A percentile compares a stretch with the other conserved stretches of the same genome.
Conservation (phyloP, 495 filamentous ascomycete genomes). For the Copromyces sp. region DNA sequence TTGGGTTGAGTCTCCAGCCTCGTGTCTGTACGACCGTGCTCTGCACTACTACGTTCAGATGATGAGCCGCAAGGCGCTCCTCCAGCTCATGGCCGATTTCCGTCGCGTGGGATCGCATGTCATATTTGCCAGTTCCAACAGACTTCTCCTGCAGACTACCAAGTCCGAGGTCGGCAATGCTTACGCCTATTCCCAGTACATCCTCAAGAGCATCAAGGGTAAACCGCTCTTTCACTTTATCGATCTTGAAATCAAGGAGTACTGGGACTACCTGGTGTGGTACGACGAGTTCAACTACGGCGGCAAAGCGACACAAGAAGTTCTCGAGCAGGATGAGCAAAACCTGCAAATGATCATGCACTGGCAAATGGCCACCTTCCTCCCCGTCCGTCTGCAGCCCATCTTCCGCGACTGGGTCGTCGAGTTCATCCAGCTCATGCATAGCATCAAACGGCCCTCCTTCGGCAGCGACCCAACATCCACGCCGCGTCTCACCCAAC, state of each 20-base stretch:
- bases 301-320: slow-evolving; percentile 78
- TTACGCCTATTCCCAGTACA: slow-evolving; percentile 93
- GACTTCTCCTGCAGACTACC: slow-evolving; percentile 87
- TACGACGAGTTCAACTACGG: slow-evolving; percentile 99
- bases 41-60: slow-evolving; percentile 96
- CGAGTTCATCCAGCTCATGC: slow-evolving; percentile 94
- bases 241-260: slow-evolving; percentile 95
- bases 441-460: slow-evolving; percentile 62
- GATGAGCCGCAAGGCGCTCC: slow-evolving; percentile 93
- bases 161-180: slow-evolving; percentile 97
- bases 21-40: slow-evolving; percentile 92
- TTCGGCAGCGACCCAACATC: slow-evolving; percentile 32
- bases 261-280: slow-evolving; percentile 99
- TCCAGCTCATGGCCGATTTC: slow-evolving; percentile 96
- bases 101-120: slow-evolving; percentile 88
- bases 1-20: slow-evolving; percentile 87
- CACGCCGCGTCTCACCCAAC: slow-evolving; percentile 72
- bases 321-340: slow-evolving; percentile 73
- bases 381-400: slow-evolving; percentile 69
- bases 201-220: slow-evolving; percentile 86
- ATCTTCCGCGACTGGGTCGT: slow-evolving; percentile 88
- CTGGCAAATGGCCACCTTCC: slow-evolving; percentile 88
- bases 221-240: slow-evolving; percentile 97
- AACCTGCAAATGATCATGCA: slow-evolving; percentile 92
- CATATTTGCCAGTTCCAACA: slow-evolving; percentile 79